Conservation (phyloP, 2,329 filamentous ascomycete genomes). For the Diaporthe destruens region DNA sequence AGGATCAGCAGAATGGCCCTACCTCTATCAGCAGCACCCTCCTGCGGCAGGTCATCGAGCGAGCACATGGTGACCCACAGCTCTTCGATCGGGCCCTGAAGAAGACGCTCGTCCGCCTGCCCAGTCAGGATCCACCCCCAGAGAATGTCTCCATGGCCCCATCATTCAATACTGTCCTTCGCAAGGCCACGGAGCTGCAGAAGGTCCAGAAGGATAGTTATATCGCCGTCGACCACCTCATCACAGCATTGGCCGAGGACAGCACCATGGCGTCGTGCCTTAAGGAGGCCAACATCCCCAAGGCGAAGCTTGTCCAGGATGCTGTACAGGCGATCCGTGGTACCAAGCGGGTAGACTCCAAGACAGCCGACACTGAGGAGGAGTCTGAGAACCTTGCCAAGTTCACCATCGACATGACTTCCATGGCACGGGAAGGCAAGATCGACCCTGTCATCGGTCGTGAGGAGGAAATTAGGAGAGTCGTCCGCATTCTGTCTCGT, state of each 20-base stretch:
- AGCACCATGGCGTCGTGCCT: slow-evolving; percentile 77
- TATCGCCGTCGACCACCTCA: slow-evolving; percentile 95
- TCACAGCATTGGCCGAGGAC: slow-evolving; percentile 87
- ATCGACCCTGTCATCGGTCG: slow-evolving; percentile 97
- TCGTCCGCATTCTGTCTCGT: slow-evolving; percentile 90
- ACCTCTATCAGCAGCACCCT: slow-evolving; percentile 77
- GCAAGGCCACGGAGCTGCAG: slow-evolving; percentile 88
- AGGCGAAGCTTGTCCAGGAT: slow-evolving; percentile 88
- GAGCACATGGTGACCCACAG: slow-evolving; percentile 92
- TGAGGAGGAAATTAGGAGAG: slow-evolving; percentile 94
- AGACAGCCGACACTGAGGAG: slow-evolving; percentile 91
- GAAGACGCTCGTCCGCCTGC: slow-evolving; percentile 89
- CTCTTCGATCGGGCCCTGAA: slow-evolving; percentile 90
- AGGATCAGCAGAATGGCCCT: slow-evolving; percentile 84
- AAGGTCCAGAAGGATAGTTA: slow-evolving; percentile 98
- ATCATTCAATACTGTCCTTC: slow-evolving; percentile 83
- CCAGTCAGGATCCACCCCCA: slow-evolving; percentile 94
- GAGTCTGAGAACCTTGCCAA: slow-evolving; percentile 97
- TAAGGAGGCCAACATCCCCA: slow-evolving; percentile 90
- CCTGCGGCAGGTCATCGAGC: slow-evolving; percentile 94
- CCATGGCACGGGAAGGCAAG: slow-evolving; percentile 95
- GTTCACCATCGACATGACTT: slow-evolving; percentile 98
- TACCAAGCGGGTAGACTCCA: slow-evolving; percentile 93
- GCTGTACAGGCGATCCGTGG: slow-evolving; percentile 94
- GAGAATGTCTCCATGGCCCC: slow-evolving; percentile 88